Evolutionary conservation across 371 early-diverging fungal species (phyloP), one percentile per base, ranked within the genome.

Genomic region (Apophysomyces ossiformis): DNA sequence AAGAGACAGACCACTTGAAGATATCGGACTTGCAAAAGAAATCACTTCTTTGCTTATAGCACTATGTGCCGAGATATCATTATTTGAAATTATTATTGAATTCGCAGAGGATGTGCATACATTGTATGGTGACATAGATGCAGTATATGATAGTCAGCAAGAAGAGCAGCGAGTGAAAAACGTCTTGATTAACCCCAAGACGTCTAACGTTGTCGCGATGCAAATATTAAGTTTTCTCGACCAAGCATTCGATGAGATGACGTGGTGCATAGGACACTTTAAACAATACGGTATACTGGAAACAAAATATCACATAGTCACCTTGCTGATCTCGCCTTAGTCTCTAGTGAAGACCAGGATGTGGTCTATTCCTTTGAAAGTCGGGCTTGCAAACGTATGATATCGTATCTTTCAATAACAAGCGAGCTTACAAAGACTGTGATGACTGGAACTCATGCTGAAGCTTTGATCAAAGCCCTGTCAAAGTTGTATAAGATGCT

Each of bases 401-500:
- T 61, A 16, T 65, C 68, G 0, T 59, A 71, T 16, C 64, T 82
- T 39, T 57, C 57, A 1, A 68, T 79, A 4, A 41, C 67, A 0
- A 73, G 73, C 56, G 73, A 80, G 37, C 36, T 83, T 1, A 77
- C 77, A 5, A 69, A 71, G 54, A 65, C 81, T 0, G 64, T 67
- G 7, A 59, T 83, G n/a, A 43, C 61, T 8, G 76, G 70, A 8
- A 4, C 64, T 11, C 71, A 75, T 37, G 77, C 82, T 15, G 85
- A 85, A 70, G 67, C 59, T 26, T 60, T 83, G 37, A 76, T 85
- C 57, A 80, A 78, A 35, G 73, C 70, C 1, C 60, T 83, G 7
- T 65, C 67, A 8, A 83, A 78, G 58, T 64, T 72, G 0, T 85
- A 83, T 67, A 80, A 77, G 54, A 70, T 73, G 32, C 60, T 83